These are phyloP conservation scores for Grigorovia humatica DNA, from an alignment of 805 yeast genomes.

Conservation along the genomic window DNA sequence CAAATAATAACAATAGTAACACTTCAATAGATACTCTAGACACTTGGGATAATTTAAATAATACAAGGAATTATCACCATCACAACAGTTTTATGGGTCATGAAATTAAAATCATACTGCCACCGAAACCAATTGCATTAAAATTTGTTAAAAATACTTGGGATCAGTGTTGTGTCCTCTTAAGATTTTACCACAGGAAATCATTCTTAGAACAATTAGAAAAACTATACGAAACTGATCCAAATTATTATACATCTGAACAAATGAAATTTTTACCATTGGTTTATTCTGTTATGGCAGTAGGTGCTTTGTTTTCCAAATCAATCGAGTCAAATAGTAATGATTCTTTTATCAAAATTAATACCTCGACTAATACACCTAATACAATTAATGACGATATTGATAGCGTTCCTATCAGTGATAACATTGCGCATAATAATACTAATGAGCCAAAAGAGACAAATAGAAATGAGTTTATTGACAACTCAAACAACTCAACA, in stretches of 20 bases:
- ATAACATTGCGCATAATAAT: background rate
- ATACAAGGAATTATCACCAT: background rate
- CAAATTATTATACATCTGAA: slow-evolving; percentile 60
- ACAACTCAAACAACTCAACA: background rate
- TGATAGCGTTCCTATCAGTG: background rate
- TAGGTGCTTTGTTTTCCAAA: slow-evolving; percentile 65
- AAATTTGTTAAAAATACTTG: slow-evolving; percentile 69
- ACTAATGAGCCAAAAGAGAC: background rate
- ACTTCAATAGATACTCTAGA: slow-evolving; percentile 3
- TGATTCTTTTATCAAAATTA: background rate
- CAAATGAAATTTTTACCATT: slow-evolving; percentile 76
- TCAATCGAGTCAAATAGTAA: slow-evolving; percentile 6
- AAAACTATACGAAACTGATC: slow-evolving; percentile 66
- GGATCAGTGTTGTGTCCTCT: slow-evolving; percentile 76
- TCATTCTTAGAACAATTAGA: slow-evolving; percentile 67
- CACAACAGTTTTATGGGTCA: slow-evolving; percentile 15
- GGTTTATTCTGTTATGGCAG: slow-evolving; percentile 76
- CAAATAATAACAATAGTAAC: slow-evolving; percentile 1
- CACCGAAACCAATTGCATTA: slow-evolving; percentile 66
- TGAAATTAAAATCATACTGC: slow-evolving; percentile 60
- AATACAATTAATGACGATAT: background rate
- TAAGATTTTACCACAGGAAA: slow-evolving; percentile 81
- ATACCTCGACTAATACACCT: background rate
- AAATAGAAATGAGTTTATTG: background rate
- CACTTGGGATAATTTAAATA: background rate